Evolutionary conservation across 2,329 filamentous ascomycete genomes (phyloP), one percentile per base, ranked within the genome.

Genomic region (Phyllachora maydis): DNA sequence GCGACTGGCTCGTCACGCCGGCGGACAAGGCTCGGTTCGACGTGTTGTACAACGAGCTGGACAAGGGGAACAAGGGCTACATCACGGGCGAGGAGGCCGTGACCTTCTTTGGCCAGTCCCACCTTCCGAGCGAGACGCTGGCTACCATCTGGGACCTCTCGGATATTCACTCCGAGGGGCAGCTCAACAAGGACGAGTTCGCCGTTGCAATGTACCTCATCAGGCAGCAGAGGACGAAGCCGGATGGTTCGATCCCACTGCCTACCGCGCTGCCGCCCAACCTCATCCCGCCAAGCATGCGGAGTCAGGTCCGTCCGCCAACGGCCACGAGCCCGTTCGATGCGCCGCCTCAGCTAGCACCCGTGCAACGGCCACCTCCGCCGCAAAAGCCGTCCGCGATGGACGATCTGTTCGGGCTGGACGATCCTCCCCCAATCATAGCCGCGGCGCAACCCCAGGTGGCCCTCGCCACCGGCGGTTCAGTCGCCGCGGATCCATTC

Each of bases 191-290:
- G 36, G 88, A 98, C 35, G 83, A 92, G 37, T 98, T 98, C 42
- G 82, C 88, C 0, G 82, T 98, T 22, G 85, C 88, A 25, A 93
- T 98, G 83, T 90, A 90, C 42, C 59, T 98, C 23, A 93, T 98
- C 37, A 68, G 83, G 30, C 78, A 91, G 43, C 83, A 93, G 44
- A 65, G 83, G 25, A 75, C 64, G 32, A 74, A 71, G 31, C 67
- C 68, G 27, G 67, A 72, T 26, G 56, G 59, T 11, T 43, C 52
- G 16, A 51, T 50, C 19, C 54, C 65, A 14, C 48, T 95, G 16
- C 88, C 88, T 3, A 56, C 72, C 12, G 61, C 66, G n/a, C 52
- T 98, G 19, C 83, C 85, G 7, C 56, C 71, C 0, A 83, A 74
- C 34, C 54, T 95, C 18, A 63, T 95, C 15, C 88, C 88, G 8